Conservation (phyloP, 2,329 filamentous ascomycete genomes). For the Hansfordia pulvinata region DNA sequence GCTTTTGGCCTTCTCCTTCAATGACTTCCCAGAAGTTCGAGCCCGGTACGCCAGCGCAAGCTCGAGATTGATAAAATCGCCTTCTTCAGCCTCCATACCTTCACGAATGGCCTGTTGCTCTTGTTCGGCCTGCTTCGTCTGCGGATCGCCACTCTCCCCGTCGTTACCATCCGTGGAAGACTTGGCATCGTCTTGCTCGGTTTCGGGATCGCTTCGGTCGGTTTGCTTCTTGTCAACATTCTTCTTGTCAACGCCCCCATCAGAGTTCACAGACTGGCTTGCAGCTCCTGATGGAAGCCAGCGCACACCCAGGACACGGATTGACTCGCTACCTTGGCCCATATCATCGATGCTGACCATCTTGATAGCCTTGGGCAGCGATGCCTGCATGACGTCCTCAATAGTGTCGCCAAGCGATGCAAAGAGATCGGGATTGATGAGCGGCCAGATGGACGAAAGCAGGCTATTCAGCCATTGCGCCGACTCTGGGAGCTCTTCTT, state of each 20-base stretch:
- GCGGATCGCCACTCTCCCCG: conserved; percentile 15
- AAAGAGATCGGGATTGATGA: conserved; percentile 66
- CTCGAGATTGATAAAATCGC: conserved; percentile 67
- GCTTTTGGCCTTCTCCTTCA: conserved; percentile 53
- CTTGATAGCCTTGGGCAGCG: conserved; percentile 51
- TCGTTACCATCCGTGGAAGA: conserved; percentile 11
- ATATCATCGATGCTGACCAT: conserved; percentile 69
- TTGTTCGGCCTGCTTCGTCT: conserved; percentile 19
- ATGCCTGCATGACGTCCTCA: conserved; percentile 72
- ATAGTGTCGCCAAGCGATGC: conserved; percentile 54
- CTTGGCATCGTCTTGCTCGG: conserved; percentile 9
- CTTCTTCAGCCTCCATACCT: conserved; percentile 64
- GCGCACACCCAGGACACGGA: conserved; percentile 57
- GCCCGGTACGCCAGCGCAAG: conserved; percentile 61
- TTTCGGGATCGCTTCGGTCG: conserved; percentile 32
- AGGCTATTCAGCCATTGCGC: conserved; percentile 61
- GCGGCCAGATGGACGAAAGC: conserved; percentile 54
- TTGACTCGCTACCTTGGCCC: conserved; percentile 58
- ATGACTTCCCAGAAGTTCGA: conserved; percentile 42
- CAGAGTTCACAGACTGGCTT: conserved; percentile 40
- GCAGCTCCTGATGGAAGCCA: conserved; percentile 63
- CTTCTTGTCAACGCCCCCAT: conserved; percentile 48
- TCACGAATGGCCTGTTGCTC: conserved; percentile 26
- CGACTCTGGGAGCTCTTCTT: conserved; percentile 45
- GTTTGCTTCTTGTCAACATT: conserved; percentile 25